Percentiles rank a stretch among this genome's conserved stretches.
Conservation (phyloP, 108 stramenopile species). For the Epithemia pelagica region DNA sequence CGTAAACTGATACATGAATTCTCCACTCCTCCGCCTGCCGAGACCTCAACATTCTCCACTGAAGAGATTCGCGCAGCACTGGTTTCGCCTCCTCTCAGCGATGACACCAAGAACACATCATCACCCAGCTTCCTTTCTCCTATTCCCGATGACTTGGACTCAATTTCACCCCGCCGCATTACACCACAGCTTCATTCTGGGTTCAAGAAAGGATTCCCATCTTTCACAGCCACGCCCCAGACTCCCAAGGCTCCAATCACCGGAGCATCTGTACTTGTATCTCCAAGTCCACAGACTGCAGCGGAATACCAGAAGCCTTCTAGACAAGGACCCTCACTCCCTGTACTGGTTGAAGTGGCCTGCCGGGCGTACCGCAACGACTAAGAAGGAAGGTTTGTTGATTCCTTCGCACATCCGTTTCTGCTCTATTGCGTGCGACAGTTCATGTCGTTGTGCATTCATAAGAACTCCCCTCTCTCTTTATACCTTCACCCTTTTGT, state of each 20-base stretch:
- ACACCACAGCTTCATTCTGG: constrained; percentile 6
- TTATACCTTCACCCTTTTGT: not conserved
- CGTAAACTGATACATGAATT: not conserved
- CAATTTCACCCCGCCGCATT: constrained; percentile 8
- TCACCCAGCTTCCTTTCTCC: constrained; percentile 1
- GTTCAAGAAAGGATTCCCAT: not conserved
- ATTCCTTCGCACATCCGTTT: not conserved
- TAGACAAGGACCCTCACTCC: constrained; percentile 9
- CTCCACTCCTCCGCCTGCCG: not conserved
- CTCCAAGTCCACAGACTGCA: not conserved
- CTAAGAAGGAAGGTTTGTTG: not conserved
- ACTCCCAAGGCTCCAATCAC: not conserved
- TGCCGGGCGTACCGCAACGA: constrained; percentile 7
- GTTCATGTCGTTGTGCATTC: not conserved
- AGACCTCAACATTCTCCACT: not conserved
- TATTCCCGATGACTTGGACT: constrained; percentile 11
- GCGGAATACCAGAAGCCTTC: not conserved
- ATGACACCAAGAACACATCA: not conserved
- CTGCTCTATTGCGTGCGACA: not conserved
- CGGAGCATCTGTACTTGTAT: not conserved
- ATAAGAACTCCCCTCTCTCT: not conserved
- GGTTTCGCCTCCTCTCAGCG: not conserved
- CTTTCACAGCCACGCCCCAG: not conserved
- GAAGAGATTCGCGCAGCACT: not conserved
- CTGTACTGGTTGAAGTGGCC: constrained; percentile 13